Evolutionary conservation across 331 rosid species (phyloP).

Genomic region (Quercus phellos): DNA sequence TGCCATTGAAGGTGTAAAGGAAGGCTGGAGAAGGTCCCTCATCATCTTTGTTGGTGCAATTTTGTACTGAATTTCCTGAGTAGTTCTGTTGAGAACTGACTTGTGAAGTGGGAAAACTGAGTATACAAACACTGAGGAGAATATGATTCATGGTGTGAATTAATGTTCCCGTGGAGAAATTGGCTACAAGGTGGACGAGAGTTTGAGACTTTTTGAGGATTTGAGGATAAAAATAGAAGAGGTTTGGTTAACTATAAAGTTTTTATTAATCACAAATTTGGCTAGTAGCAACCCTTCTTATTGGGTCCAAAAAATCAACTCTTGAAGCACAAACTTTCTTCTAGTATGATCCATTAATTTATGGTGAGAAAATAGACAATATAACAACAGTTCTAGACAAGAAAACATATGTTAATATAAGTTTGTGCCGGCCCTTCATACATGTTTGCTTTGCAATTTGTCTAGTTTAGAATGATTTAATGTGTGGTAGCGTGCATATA

Average conservation of each 20-base stretch:
- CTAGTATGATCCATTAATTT: background rate
- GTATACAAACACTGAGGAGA: constrained; percentile 9
- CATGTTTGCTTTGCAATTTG: background rate
- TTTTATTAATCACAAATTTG: background rate
- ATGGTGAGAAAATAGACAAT: too few relatives aligned
- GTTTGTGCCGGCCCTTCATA: background rate
- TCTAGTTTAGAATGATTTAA: background rate
- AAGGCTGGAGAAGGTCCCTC: constrained; percentile 30
- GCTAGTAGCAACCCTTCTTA: background rate
- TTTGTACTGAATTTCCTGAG: constrained; percentile 21
- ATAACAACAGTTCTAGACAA: background rate
- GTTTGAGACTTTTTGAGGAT: background rate
- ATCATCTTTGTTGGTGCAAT: constrained; percentile 23
- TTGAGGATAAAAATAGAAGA: background rate
- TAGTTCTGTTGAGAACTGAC: constrained; percentile 49
- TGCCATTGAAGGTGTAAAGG: constrained; percentile 59
- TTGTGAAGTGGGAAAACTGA: constrained; percentile 1
- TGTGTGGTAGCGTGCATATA: background rate
- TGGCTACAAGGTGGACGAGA: background rate
- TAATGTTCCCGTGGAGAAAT: background rate
- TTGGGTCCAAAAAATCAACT: background rate
- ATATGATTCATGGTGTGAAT: constrained; percentile 18
- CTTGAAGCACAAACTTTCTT: too few relatives aligned
- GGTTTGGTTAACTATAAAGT: background rate
- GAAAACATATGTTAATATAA: background rate